Evolutionary conservation across 2,329 filamentous ascomycete genomes (phyloP), one percentile per base, ranked within the genome.

Genomic region (Magnaporthales sp.): DNA sequence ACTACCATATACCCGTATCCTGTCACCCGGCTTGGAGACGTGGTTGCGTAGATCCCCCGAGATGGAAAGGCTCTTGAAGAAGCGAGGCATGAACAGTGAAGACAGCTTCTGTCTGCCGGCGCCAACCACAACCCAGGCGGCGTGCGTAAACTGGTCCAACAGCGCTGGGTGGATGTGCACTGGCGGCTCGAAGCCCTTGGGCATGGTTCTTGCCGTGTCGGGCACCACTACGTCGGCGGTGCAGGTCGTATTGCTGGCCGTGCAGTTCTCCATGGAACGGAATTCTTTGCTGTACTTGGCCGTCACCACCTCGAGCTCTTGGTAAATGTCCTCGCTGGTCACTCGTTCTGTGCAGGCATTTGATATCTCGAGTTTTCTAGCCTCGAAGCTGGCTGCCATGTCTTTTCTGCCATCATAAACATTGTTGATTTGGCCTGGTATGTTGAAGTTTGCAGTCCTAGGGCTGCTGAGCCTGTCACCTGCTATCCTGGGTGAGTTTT

Each of bases 131-230:
- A 68, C 67, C 67, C 67, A 68, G 26, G 67, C 67, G 0, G 67
- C 63, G 61, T 68, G 67, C 0, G 67, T 68, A 54, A 68, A 68
- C 63, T 68, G 67, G 68, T 86, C 83, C 3, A 84, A 70, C 63
- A 82, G 77, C 0, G 79, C 74, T 0, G 83, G 79, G 32, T 83
- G 81, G 7, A 84, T 71, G 64, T 80, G 76, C 24, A 80, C 78
- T 0, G 75, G 68, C 2, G 78, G 75, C 69, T 86, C 80, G 62
- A 78, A 75, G 1, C 73, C 70, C 68, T 77, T 74, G 0, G 81
- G 82, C 83, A 85, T 84, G 0, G 73, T 69, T 1, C 73, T 69
- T 0, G 73, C 73, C 0, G 82, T 84, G 62, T 84, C 77, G 2
- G 77, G 77, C 3, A 83, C 72, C 11, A 74, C 69, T 8, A 83